phyloP scores from a whole-genome alignment of 2,329 filamentous ascomycete genomes.

The Orbilia brochopaga region DNA sequence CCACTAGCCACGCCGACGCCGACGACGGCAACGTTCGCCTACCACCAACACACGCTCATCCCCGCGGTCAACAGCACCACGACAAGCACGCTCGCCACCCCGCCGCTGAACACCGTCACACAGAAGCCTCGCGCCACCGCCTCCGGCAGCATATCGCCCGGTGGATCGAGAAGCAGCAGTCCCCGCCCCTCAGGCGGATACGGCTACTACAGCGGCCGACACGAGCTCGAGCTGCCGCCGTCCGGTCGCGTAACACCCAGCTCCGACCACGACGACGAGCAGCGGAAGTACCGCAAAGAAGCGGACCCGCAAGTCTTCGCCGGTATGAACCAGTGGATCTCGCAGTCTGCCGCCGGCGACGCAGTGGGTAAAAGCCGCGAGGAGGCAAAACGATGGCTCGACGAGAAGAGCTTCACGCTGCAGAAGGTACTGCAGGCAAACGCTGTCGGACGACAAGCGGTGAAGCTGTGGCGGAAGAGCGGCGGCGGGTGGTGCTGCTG shows the following conservation, averaged over 20 bases:
- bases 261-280: constrained; percentile 44
- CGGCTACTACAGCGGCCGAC: constrained; percentile 36
- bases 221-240: constrained; percentile 11
- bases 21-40: constrained; percentile 44
- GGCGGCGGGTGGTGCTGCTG: constrained; percentile 9
- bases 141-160: constrained; percentile 32
- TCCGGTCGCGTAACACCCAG: constrained; percentile 27
- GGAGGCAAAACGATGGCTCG: constrained; percentile 44
- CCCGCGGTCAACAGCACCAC: constrained; percentile 49
- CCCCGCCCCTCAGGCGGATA: constrained; percentile 36
- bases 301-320: constrained; percentile 30
- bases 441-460: constrained; percentile 30
- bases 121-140: constrained; percentile 32
- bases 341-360: constrained; percentile 31
- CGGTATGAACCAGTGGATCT: constrained; percentile 44
- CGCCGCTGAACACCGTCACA: constrained; percentile 19
- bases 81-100: constrained; percentile 46
- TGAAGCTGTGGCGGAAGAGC: constrained; percentile 43
- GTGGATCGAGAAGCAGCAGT: constrained; percentile 33
- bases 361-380: constrained; percentile 36
- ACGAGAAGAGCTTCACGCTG: constrained; percentile 46
- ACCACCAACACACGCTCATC: constrained; percentile 44
- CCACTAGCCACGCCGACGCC: constrained; percentile 47
- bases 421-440: constrained; percentile 46
- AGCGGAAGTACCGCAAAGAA: constrained; percentile 46